These are phyloP conservation scores for Apophysomyces trapeziformis DNA, from an alignment of 371 early-diverging fungal species.

Conservation along the genomic window DNA sequence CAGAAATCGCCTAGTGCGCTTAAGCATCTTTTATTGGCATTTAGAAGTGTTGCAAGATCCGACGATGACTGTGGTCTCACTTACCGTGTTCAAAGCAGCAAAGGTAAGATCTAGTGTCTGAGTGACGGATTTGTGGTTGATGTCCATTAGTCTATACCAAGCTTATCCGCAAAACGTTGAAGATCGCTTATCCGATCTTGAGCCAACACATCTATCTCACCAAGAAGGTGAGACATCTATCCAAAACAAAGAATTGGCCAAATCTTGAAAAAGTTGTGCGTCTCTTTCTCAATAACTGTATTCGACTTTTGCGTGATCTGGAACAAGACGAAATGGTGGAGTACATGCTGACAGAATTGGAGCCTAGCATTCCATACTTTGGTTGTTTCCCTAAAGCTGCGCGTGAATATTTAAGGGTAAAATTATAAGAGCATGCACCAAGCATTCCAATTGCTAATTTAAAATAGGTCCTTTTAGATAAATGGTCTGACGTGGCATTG, in stretches of 20 bases:
- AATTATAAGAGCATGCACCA: background rate
- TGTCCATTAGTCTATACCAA: conserved; percentile 71
- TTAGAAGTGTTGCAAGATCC: conserved; percentile 78
- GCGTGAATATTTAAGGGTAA: conserved; percentile 79
- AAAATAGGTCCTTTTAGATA: conserved; percentile 55
- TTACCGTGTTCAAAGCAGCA: conserved; percentile 74
- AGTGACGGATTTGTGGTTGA: background rate
- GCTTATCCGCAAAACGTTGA: conserved; percentile 64
- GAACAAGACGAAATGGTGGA: conserved; percentile 80
- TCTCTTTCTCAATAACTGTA: conserved; percentile 72
- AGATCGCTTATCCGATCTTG: conserved; percentile 60
- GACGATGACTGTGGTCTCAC: conserved; percentile 53
- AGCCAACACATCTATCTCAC: conserved; percentile 59
- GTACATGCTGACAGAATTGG: conserved; percentile 78
- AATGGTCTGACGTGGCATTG: conserved; percentile 65
- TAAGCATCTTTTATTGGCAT: conserved; percentile 71
- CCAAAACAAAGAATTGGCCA: conserved; percentile 74
- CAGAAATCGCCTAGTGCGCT: conserved; percentile 37
- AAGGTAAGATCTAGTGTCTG: conserved; percentile 31
- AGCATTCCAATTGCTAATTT: background rate
- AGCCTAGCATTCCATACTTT: conserved; percentile 75
- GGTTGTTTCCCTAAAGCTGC: conserved; percentile 82
- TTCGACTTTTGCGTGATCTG: conserved; percentile 77
- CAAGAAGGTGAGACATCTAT: conserved; percentile 59
- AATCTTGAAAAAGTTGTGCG: conserved; percentile 75